Conservation (phyloP, 1,284 basidiomycete species). For the Sporisorium sorghi region DNA sequence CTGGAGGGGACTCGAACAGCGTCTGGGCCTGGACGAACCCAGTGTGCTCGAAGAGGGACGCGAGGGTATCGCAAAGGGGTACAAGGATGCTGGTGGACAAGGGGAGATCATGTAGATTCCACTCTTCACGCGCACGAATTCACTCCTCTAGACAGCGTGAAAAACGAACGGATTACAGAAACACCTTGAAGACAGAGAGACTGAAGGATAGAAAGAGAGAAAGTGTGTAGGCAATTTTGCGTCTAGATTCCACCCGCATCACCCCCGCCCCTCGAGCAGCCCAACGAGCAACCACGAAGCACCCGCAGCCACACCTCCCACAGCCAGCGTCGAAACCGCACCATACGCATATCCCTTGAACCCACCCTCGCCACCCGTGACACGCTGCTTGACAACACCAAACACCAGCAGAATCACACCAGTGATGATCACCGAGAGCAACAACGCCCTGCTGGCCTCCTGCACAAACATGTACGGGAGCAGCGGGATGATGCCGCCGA, state of each 20-base stretch:
- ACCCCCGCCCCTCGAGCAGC: constrained; percentile 74
- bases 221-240: not conserved
- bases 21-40: constrained; percentile 83
- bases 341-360: constrained; percentile 76
- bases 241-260: constrained; percentile 10
- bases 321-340: constrained; percentile 86
- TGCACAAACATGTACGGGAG: constrained; percentile 62
- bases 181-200: constrained; percentile 2
- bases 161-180: not conserved
- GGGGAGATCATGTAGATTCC: constrained; percentile 35
- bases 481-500: constrained; percentile 62
- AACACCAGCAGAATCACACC: constrained; percentile 60
- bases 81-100: constrained; percentile 72
- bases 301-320: constrained; percentile 88
- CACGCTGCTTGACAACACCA: constrained; percentile 61
- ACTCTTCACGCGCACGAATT: not conserved
- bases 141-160: not conserved
- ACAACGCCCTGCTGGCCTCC: constrained; percentile 47
- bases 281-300: constrained; percentile 88
- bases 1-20: constrained; percentile 85
- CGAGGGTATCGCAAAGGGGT: constrained; percentile 88
- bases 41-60: constrained; percentile 86
- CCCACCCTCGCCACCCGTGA: constrained; percentile 55
- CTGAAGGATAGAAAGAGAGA: constrained; percentile 2
- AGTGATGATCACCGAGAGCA: constrained; percentile 57